Evolutionary conservation across 345 rosid species (phyloP).

Genomic region (Erysimum cheiranthoides): DNA sequence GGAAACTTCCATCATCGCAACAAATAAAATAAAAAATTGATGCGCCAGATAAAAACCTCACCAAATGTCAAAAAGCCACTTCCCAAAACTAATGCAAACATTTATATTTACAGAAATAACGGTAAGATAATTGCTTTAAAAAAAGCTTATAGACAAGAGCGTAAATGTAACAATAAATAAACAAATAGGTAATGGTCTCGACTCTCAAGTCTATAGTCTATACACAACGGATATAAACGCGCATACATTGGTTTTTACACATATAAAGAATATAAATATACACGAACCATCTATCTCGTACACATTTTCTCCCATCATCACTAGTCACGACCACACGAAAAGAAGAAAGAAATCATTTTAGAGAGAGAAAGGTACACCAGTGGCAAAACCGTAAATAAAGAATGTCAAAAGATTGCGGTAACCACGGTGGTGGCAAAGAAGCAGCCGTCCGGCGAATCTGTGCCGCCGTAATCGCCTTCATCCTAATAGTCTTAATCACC

Average conservation of each 20-base stretch:
- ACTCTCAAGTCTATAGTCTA: background rate
- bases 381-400: constrained; percentile 42
- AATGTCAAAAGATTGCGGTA: constrained; percentile 50
- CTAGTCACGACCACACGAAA: constrained; percentile 31
- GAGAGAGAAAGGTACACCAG: constrained; percentile 28
- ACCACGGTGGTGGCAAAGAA: constrained; percentile 48
- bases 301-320: constrained; percentile 36
- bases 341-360: background rate
- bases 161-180: constrained; percentile 7
- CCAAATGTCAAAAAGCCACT: constrained; percentile 23
- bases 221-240: constrained; percentile 24
- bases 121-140: background rate
- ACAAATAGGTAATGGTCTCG: background rate
- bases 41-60: constrained; percentile 7
- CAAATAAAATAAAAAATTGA: background rate
- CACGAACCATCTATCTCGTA: constrained; percentile 24
- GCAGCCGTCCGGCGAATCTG: constrained; percentile 38
- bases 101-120: background rate
- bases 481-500: constrained; percentile 56
- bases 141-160: constrained; percentile 12
- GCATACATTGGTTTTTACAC: constrained; percentile 26
- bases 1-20: constrained; percentile 44
- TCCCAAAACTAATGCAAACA: constrained; percentile 7
- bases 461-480: constrained; percentile 55
- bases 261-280: constrained; percentile 30